Percentiles rank a stretch among this genome's conserved stretches.
Evolutionary conservation across 2,329 filamentous ascomycete species (phyloP).

Genomic region (Phialocephala sp.): DNA sequence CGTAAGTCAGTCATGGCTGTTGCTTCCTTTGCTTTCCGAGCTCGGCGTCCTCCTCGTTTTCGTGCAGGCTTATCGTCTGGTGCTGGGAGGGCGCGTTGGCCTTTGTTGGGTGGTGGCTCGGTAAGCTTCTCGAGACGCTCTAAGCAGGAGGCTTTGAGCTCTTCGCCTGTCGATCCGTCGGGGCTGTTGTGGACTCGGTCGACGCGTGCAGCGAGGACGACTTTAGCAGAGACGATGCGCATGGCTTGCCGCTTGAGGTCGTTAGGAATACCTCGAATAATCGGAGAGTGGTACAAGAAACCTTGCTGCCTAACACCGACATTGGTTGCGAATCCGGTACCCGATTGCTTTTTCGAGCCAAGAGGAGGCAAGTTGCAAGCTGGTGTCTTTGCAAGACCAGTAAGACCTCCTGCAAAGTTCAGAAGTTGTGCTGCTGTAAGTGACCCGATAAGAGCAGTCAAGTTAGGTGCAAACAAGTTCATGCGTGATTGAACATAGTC

Average conservation of each 20-base stretch:
- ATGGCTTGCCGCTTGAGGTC: slow-evolving; percentile 93
- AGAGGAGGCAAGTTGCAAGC: slow-evolving; percentile 91
- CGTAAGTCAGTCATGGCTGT: slow-evolving; percentile 95
- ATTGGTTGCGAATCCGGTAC: slow-evolving; percentile 86
- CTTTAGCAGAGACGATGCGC: slow-evolving; percentile 91
- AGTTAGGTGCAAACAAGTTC: slow-evolving; percentile 93
- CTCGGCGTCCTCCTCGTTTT: slow-evolving; percentile 89
- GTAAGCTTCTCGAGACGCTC: slow-evolving; percentile 91
- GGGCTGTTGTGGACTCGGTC: slow-evolving; percentile 83
- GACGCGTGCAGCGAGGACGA: slow-evolving; percentile 89
- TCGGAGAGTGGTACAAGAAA: slow-evolving; percentile 88
- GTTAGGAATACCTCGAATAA: slow-evolving; percentile 82
- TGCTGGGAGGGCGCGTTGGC: slow-evolving; percentile 82
- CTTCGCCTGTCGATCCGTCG: slow-evolving; percentile 82
- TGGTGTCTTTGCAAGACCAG: slow-evolving; percentile 87
- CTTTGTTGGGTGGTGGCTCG: slow-evolving; percentile 88
- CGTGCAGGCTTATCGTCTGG: slow-evolving; percentile 94
- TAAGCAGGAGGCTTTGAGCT: slow-evolving; percentile 81
- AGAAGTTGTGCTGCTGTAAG: slow-evolving; percentile 95
- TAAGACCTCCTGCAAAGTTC: slow-evolving; percentile 88
- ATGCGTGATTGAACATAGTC: slow-evolving; percentile 97
- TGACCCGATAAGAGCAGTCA: slow-evolving; percentile 88
- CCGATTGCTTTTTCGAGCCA: slow-evolving; percentile 85
- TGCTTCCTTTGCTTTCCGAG: slow-evolving; percentile 94
- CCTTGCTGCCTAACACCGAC: slow-evolving; percentile 90